Percentiles rank a stretch among this genome's conserved stretches.
These are phyloP conservation scores for Glebionis coronaria DNA, from an alignment of 129 eudicot genomes.

Conservation along the genomic window DNA sequence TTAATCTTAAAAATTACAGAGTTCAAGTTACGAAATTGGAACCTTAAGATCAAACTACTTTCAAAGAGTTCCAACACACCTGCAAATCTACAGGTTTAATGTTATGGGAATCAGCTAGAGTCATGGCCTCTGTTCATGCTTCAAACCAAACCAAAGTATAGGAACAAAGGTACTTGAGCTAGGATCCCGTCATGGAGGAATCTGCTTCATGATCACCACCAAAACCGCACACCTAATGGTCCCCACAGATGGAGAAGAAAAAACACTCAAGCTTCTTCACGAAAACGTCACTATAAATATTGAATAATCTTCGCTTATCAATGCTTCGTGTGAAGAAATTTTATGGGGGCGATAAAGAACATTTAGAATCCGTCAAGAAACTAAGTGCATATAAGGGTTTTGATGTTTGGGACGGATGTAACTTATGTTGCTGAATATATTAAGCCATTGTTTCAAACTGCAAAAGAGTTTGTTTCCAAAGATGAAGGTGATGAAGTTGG, in stretches of 20 bases:
- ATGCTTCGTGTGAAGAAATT: conserved; percentile 45
- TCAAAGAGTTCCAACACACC: conserved; percentile 82
- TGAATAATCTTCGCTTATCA: conserved; percentile 30
- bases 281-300: conserved; percentile 62
- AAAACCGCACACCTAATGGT: conserved; percentile 65
- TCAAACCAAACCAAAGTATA: conserved; percentile 53
- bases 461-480: conserved; percentile 50
- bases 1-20: conserved; percentile 44
- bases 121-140: conserved; percentile 87
- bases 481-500: conserved; percentile 18
- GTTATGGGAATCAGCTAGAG: conserved; percentile 96
- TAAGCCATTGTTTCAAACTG: conserved; percentile 76
- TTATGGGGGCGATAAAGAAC: conserved; percentile 59
- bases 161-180: conserved; percentile 67
- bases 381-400: too few relatives aligned
- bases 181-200: conserved; percentile 73
- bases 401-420: conserved; percentile 63
- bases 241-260: conserved; percentile 80
- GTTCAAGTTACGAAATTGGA: conserved; percentile 41
- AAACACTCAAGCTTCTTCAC: conserved; percentile 51
- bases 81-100: conserved; percentile 93
- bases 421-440: conserved; percentile 78
- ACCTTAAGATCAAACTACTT: conserved; percentile 69
- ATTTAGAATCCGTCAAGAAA: too few relatives aligned
- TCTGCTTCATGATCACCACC: conserved; percentile 82